These are phyloP conservation scores for Candida insectorum DNA, from an alignment of 805 yeast species.

Conservation along the genomic window DNA sequence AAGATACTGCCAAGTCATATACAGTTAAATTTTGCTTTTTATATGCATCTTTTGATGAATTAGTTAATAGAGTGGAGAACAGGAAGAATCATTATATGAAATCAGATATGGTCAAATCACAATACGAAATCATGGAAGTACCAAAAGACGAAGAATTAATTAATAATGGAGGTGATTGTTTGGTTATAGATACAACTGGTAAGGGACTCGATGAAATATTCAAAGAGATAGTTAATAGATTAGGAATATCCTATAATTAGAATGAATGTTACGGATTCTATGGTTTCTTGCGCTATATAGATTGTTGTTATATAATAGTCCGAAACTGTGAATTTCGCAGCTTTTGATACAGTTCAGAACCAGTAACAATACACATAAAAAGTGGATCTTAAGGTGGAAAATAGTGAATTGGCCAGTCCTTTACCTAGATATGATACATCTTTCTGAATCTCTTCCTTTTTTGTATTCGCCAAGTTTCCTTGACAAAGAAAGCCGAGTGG, in stretches of 20 bases:
- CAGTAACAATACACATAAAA: too few relatives aligned
- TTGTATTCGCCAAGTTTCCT: too few relatives aligned
- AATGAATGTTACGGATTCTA: background rate
- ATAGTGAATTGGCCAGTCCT: too few relatives aligned
- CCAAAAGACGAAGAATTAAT: conserved; percentile 48
- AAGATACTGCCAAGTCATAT: conserved; percentile 25
- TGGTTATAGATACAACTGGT: conserved; percentile 32
- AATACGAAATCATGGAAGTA: conserved; percentile 68
- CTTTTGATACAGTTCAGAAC: background rate
- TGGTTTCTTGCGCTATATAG: background rate
- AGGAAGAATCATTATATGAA: conserved; percentile 86
- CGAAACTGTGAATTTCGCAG: background rate
- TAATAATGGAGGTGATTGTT: conserved; percentile 32
- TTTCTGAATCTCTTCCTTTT: too few relatives aligned
- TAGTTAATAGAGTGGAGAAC: conserved; percentile 55
- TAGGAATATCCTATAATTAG: background rate
- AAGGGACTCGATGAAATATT: conserved; percentile 26
- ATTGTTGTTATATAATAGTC: background rate
- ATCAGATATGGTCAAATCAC: conserved; percentile 76
- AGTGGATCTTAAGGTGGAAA: too few relatives aligned
- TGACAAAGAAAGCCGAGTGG: too few relatives aligned
- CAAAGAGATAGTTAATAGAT: conserved; percentile 14
- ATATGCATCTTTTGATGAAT: conserved; percentile 58
- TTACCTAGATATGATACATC: too few relatives aligned
- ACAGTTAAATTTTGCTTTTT: conserved; percentile 63